A percentile compares a stretch with the other conserved stretches of the same genome.
These are phyloP conservation scores for Xylaria cubensis DNA, from an alignment of 495 filamentous ascomycete species.

Conservation along the genomic window DNA sequence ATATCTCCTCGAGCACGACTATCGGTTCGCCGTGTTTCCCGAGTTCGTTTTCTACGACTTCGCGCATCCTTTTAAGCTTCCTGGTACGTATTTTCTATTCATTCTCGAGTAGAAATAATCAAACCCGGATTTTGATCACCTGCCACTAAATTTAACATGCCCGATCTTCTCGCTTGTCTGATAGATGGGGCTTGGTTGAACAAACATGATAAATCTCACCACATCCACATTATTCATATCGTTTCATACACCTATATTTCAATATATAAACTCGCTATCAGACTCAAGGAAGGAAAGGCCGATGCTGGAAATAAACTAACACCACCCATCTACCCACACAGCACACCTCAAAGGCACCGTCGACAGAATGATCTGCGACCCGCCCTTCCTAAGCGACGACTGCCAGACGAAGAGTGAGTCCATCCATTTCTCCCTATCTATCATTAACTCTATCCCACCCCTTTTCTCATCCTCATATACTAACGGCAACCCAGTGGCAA, in stretches of 20 bases:
- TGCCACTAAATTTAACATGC: background rate
- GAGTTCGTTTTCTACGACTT: conserved; percentile 80
- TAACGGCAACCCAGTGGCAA: conserved; percentile 57
- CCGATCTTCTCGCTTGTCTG: background rate
- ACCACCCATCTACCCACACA: conserved; percentile 25
- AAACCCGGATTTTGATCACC: background rate
- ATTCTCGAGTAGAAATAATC: background rate
- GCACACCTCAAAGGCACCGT: conserved; percentile 65
- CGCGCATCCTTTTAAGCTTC: conserved; percentile 66
- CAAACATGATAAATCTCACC: background rate
- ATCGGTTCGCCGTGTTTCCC: conserved; percentile 70
- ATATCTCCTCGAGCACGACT: conserved; percentile 71
- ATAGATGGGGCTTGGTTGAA: background rate
- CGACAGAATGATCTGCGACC: conserved; percentile 74
- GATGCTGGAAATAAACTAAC: conserved; percentile 5
- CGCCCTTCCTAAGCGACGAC: conserved; percentile 78
- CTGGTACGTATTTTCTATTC: conserved; percentile 48
- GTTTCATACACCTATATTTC: background rate
- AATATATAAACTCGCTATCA: background rate
- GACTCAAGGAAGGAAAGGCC: background rate
- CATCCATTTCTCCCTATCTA: background rate
- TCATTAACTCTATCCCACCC: background rate
- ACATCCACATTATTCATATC: background rate
- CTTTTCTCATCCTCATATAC: conserved; percentile 3
- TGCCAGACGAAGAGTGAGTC: conserved; percentile 77